These are phyloP conservation scores for Xylaria multiplex DNA, from an alignment of 2,329 filamentous ascomycete genomes.

Conservation along the genomic window DNA sequence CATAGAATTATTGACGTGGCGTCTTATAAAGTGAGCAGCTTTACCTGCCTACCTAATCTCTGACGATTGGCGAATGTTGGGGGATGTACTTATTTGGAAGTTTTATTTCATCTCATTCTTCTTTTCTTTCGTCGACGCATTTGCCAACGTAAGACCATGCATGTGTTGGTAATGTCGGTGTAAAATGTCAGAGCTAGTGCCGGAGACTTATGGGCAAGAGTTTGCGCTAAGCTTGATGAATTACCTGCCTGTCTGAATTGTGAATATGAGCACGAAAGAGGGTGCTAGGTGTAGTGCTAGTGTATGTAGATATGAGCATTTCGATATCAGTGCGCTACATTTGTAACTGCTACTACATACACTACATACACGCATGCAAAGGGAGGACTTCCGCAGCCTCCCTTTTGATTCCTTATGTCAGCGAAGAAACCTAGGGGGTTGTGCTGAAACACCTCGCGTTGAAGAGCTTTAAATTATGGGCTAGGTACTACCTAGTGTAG, in stretches of 20 bases:
- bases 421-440: no score
- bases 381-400: no score
- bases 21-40: background rate
- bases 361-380: background rate
- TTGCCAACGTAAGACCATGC: slow-evolving; percentile 12
- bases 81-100: no score
- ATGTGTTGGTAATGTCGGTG: background rate
- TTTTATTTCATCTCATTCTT: no score
- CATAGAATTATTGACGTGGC: background rate
- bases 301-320: no score
- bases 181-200: background rate
- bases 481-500: no score
- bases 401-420: no score
- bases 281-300: no score
- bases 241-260: background rate
- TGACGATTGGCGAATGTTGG: background rate
- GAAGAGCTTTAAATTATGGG: no score
- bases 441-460: no score
- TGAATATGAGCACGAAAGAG: no score
- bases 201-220: slow-evolving; percentile 4
- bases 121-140: background rate
- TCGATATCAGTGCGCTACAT: no score
- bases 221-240: slow-evolving; percentile 13
- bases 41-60: background rate
- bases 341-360: background rate